Evolutionary conservation across 148 eudicot genomes (phyloP).

Genomic region (Simmondsia chinensis): DNA sequence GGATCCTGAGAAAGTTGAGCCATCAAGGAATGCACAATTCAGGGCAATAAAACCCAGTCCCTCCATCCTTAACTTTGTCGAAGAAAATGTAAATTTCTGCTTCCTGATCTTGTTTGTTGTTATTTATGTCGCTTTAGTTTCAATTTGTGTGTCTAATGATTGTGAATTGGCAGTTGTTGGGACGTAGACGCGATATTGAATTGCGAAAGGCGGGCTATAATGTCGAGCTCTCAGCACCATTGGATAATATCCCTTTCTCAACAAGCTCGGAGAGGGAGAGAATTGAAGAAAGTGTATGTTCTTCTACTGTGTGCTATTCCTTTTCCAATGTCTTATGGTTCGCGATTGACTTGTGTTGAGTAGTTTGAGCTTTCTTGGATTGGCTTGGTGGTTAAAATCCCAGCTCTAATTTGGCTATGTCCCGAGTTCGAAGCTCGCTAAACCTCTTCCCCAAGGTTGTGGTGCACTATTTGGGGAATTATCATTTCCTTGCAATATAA

Average conservation of each 20-base stretch:
- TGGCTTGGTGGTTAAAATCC: too few relatives aligned
- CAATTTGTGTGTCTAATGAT: conserved; percentile 1
- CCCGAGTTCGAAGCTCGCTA: too few relatives aligned
- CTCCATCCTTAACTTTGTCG: conserved; percentile 71
- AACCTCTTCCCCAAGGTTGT: too few relatives aligned
- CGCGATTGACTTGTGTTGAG: too few relatives aligned
- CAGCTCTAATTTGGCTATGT: too few relatives aligned
- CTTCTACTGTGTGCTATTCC: neutral
- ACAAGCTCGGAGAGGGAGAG: conserved; percentile 64
- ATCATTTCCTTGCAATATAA: too few relatives aligned
- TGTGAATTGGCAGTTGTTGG: conserved; percentile 45
- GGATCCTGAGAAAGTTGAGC: conserved; percentile 29
- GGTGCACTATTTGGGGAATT: too few relatives aligned
- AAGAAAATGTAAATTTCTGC: conserved; percentile 57
- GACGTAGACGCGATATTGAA: conserved; percentile 81
- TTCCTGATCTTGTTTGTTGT: conserved; percentile 4
- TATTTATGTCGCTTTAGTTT: neutral
- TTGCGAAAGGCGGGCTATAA: conserved; percentile 81
- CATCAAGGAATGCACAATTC: conserved; percentile 84
- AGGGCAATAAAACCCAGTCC: conserved; percentile 87
- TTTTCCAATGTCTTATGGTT: neutral
- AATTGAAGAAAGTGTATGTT: conserved; percentile 76
- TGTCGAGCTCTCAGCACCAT: conserved; percentile 64
- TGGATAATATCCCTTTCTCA: conserved; percentile 77
- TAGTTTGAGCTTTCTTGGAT: too few relatives aligned